Evolutionary conservation across 2,329 filamentous ascomycete genomes (phyloP).

Genomic region (Xylariomycetidae sp.): DNA sequence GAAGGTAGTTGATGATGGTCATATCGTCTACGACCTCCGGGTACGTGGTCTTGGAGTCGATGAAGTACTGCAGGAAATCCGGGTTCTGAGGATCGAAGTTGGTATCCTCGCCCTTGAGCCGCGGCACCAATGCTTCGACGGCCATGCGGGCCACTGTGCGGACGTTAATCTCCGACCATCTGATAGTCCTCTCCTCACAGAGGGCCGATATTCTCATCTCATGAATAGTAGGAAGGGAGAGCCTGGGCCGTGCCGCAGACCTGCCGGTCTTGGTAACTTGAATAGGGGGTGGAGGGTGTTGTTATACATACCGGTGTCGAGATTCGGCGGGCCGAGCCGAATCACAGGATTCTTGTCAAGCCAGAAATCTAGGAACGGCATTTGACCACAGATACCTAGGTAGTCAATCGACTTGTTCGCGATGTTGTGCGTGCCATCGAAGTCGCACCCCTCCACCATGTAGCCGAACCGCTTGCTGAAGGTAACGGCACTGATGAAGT

Average conservation of each 20-base stretch:
- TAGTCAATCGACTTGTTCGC: conserved; percentile 27
- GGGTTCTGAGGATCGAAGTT: conserved; percentile 11
- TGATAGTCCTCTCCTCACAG: too few relatives aligned
- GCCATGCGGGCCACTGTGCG: conserved; percentile 16
- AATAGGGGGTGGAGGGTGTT: too few relatives aligned
- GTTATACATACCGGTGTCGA: too few relatives aligned
- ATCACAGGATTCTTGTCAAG: conserved; percentile 26
- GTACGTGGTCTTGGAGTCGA: conserved; percentile 25
- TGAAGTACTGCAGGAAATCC: conserved; percentile 30
- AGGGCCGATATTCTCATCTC: too few relatives aligned
- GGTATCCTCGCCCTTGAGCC: conserved; percentile 9
- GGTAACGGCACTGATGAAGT: conserved; percentile 36
- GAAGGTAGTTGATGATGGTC: conserved; percentile 23
- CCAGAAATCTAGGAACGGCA: conserved; percentile 21
- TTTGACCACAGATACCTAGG: conserved; percentile 12
- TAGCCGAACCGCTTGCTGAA: conserved; percentile 39
- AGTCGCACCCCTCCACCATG: conserved; percentile 32
- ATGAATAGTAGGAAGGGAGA: too few relatives aligned
- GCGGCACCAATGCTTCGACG: conserved; percentile 11
- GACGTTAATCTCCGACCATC: too few relatives aligned
- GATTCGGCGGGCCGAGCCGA: conserved; percentile 18
- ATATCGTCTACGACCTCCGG: conserved; percentile 26
- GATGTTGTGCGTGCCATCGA: conserved; percentile 29
- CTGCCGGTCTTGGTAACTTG: too few relatives aligned
- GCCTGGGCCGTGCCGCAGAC: too few relatives aligned